Percentiles rank a stretch among this genome's conserved stretches.
Evolutionary conservation across 2,329 filamentous ascomycete species (phyloP).

Genomic region (Chlorencoelia australis): DNA sequence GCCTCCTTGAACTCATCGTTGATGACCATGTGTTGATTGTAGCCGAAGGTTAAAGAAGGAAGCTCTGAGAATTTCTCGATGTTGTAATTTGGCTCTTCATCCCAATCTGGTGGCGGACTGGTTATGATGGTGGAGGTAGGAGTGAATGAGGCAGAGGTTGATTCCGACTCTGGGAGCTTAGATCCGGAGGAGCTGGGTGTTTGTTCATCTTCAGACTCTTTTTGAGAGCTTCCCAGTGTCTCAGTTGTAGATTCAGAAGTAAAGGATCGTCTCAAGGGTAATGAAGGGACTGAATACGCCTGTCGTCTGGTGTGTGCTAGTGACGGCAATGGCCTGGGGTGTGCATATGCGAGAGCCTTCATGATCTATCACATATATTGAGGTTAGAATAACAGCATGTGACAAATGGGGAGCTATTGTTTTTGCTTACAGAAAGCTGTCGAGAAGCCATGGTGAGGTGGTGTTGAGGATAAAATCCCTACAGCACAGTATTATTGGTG

Average conservation of each 20-base stretch:
- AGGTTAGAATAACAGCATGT: slow-evolving; percentile 12
- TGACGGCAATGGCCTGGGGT: neutral
- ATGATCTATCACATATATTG: slow-evolving; percentile 8
- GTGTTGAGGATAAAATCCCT: slow-evolving; percentile 3
- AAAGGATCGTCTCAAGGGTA: no score
- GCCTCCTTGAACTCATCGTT: slow-evolving; percentile 93
- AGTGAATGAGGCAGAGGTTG: neutral
- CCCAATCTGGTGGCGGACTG: slow-evolving; percentile 42
- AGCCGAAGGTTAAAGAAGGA: slow-evolving; percentile 72
- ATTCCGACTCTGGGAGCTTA: no score
- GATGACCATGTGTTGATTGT: slow-evolving; percentile 94
- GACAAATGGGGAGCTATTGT: slow-evolving; percentile 2
- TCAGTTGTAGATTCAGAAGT: no score
- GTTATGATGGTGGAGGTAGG: slow-evolving; percentile 4
- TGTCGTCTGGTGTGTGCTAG: neutral
- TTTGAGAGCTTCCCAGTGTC: no score
- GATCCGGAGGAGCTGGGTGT: slow-evolving; percentile 8
- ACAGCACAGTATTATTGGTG: neutral
- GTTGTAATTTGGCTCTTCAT: slow-evolving; percentile 60
- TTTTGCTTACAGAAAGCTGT: slow-evolving; percentile 18
- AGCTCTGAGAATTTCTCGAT: slow-evolving; percentile 68
- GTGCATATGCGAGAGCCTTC: slow-evolving; percentile 7
- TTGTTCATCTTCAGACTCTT: no score
- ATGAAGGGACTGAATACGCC: no score
- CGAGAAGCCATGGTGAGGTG: slow-evolving; percentile 20